phyloP scores from a whole-genome alignment of 345 rosid species.

The Syzygium aqueum region DNA sequence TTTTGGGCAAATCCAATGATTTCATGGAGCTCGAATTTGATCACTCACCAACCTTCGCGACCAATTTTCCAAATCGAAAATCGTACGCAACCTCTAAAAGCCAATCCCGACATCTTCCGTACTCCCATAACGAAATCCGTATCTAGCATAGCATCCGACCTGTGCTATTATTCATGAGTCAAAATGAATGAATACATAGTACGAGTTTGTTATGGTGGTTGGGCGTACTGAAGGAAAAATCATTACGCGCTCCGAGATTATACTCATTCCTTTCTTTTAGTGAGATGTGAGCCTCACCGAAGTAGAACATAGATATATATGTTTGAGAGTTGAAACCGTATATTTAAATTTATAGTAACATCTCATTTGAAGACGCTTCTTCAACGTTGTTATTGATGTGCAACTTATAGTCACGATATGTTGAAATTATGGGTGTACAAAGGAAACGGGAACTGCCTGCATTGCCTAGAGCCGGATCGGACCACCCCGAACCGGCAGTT shows the following conservation, averaged over 20 bases:
- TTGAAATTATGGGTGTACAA: no score
- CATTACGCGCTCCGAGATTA: background rate
- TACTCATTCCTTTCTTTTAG: background rate
- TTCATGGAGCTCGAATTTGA: background rate
- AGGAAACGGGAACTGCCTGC: rapidly evolving
- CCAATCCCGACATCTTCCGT: background rate
- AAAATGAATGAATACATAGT: background rate
- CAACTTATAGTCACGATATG: background rate
- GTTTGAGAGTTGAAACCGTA: background rate
- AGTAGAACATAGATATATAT: background rate
- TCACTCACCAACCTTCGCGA: background rate
- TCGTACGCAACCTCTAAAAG: background rate
- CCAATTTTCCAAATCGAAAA: background rate
- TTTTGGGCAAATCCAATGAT: background rate
- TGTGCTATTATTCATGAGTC: background rate
- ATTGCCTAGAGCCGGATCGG: no score
- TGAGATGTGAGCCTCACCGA: background rate
- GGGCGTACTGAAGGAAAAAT: background rate
- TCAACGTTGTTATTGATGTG: background rate
- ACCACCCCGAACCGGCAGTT: rapidly evolving
- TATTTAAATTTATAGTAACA: background rate
- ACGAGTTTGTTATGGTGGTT: background rate
- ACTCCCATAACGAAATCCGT: background rate
- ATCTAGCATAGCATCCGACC: background rate
- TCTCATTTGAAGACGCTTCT: rapidly evolving